phyloP scores from a whole-genome alignment of 108 stramenopile species.

The Pseudonitzschia delicatissima region DNA sequence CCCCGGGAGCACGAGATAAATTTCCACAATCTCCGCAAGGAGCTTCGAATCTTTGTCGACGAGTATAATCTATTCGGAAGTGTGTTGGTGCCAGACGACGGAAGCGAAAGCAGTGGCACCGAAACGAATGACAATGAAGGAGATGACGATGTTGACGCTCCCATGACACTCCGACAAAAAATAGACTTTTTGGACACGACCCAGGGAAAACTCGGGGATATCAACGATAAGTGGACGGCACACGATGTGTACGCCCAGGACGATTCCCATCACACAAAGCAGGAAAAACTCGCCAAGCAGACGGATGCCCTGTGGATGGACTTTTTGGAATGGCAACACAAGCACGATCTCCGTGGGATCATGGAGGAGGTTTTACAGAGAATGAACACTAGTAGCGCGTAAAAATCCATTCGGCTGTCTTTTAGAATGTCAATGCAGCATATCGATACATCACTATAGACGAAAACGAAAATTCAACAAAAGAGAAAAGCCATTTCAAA shows the following conservation, averaged over 20 bases:
- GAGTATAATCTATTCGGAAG: slow-evolving; percentile 11
- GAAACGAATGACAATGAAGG: neutral
- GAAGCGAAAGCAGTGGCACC: neutral
- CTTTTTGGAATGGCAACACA: neutral
- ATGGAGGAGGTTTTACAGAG: neutral
- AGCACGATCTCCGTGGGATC: neutral
- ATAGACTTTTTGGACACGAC: neutral
- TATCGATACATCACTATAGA: no score
- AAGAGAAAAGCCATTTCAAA: no score
- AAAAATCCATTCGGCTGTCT: no score
- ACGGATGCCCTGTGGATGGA: neutral
- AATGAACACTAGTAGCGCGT: no score
- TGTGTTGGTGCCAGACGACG: neutral
- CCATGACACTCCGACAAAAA: neutral
- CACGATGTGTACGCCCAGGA: neutral
- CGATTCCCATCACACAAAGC: neutral
- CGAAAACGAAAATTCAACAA: no score
- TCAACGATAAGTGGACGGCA: slow-evolving; percentile 14
- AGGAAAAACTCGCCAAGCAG: neutral
- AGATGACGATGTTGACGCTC: neutral
- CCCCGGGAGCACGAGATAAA: neutral
- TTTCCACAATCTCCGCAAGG: slow-evolving; percentile 18
- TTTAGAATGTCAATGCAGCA: no score
- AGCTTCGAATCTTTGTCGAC: slow-evolving; percentile 8
- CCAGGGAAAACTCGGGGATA: neutral